A percentile compares a stretch with the other conserved stretches of the same genome.
Conservation (phyloP, 805 yeast genomes). For the Wickerhamiella spandovensis region DNA sequence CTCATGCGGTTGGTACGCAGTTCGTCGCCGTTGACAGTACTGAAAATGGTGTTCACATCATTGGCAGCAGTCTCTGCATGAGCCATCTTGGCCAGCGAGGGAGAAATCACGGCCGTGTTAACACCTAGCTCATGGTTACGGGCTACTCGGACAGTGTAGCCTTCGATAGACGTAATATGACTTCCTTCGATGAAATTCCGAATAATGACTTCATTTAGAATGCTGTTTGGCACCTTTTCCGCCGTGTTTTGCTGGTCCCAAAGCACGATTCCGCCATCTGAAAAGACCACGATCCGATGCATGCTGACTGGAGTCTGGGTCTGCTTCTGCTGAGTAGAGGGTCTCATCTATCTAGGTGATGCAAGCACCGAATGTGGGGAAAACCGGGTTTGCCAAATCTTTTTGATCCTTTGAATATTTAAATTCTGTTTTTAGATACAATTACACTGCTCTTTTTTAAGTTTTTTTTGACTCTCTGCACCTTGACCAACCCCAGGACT, state of each 20-base stretch:
- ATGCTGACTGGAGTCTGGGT: conserved; percentile 6
- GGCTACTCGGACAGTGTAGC: conserved; percentile 34
- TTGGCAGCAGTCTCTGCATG: conserved; percentile 24
- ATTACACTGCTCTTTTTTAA: too few relatives aligned
- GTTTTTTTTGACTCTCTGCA: too few relatives aligned
- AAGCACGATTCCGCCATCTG: conserved; percentile 39
- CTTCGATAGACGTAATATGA: conserved; percentile 21
- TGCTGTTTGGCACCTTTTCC: conserved; percentile 28
- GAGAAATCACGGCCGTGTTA: conserved; percentile 27
- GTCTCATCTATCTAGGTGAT: too few relatives aligned
- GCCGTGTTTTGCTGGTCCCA: conserved; percentile 29
- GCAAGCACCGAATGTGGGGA: too few relatives aligned
- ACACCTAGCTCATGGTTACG: conserved; percentile 32
- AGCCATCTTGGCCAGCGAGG: conserved; percentile 23
- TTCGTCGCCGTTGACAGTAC: conserved; percentile 16
- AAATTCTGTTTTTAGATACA: too few relatives aligned
- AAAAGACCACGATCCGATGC: conserved; percentile 29
- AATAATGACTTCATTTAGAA: conserved; percentile 37
- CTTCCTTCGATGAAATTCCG: conserved; percentile 32
- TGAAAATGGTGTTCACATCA: conserved; percentile 24
- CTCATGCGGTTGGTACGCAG: conserved; percentile 1
- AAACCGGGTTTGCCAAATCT: too few relatives aligned
- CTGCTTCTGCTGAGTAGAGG: too few relatives aligned
- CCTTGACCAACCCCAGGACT: too few relatives aligned
- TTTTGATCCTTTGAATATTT: too few relatives aligned